Conservation (phyloP, 805 yeast species). For the Zygotorulaspora chibaensis region DNA sequence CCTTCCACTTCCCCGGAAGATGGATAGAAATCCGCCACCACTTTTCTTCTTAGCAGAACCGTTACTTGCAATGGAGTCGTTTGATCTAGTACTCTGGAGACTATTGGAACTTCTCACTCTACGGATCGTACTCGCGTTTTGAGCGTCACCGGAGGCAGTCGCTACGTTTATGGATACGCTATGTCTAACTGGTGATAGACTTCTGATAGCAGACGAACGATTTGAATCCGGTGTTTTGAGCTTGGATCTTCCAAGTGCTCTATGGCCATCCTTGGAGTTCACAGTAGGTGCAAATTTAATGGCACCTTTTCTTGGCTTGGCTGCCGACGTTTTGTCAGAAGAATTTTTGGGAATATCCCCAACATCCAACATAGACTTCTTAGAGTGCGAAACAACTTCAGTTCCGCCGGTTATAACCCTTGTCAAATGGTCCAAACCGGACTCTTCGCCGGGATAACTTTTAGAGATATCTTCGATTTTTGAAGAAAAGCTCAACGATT, state of each 20-base stretch:
- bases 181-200: constrained; percentile 16
- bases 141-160: constrained; percentile 13
- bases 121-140: constrained; percentile 11
- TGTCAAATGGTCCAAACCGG: constrained; percentile 22
- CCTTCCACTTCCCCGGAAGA: constrained; percentile 17
- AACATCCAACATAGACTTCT: constrained; percentile 26
- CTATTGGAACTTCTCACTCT: constrained; percentile 26
- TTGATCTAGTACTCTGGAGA: constrained; percentile 15
- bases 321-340: background rate
- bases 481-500: constrained; percentile 22
- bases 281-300: constrained; percentile 28
- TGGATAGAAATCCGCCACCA: constrained; percentile 18
- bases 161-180: constrained; percentile 20
- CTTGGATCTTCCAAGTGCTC: constrained; percentile 17
- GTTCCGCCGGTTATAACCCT: constrained; percentile 28
- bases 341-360: constrained; percentile 9
- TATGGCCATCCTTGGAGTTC: constrained; percentile 22
- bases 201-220: constrained; percentile 4
- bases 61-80: constrained; percentile 12
- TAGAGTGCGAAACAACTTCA: constrained; percentile 8
- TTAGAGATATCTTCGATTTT: constrained; percentile 24
- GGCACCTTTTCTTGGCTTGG: constrained; percentile 15
- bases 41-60: constrained; percentile 5
- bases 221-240: constrained; percentile 2
- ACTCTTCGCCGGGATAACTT: constrained; percentile 12